Evolutionary conservation across 2,329 filamentous ascomycete species (phyloP).

Genomic region (Pseudogymnoascus destructans): DNA sequence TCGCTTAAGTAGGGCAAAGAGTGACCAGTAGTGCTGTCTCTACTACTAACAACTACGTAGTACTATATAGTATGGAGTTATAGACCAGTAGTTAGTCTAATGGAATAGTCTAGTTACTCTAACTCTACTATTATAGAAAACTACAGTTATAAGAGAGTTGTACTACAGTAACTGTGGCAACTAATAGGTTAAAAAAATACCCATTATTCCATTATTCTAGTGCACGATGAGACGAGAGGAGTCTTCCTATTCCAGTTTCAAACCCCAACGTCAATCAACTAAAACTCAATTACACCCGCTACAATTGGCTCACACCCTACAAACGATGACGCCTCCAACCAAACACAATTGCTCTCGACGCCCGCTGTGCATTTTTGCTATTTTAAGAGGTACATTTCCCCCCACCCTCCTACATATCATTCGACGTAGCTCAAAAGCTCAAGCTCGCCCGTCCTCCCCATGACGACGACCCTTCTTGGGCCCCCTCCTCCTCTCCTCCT

Average conservation of each 20-base stretch:
- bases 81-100: not conserved
- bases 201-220: not conserved
- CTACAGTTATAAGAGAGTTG: not conserved
- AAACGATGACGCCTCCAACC: not conserved
- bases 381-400: not conserved
- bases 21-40: not conserved
- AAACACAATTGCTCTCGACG: not conserved
- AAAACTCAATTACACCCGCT: not conserved
- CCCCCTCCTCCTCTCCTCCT: not conserved
- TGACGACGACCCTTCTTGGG: not conserved
- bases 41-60: not conserved
- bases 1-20: conserved; percentile 7
- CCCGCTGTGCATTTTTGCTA: not conserved
- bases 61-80: not conserved
- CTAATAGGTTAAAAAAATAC: not conserved
- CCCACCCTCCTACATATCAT: not conserved
- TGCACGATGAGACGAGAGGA: not conserved
- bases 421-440: not conserved
- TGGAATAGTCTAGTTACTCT: not conserved
- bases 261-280: not conserved
- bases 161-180: not conserved
- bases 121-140: not conserved
- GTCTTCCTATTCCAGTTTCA: not conserved
- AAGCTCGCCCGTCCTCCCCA: not conserved
- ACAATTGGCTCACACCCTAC: not conserved